Evolutionary conservation across 192 early-diverging fungal genomes (phyloP).

Genomic region (Backusella tarrabulga): DNA sequence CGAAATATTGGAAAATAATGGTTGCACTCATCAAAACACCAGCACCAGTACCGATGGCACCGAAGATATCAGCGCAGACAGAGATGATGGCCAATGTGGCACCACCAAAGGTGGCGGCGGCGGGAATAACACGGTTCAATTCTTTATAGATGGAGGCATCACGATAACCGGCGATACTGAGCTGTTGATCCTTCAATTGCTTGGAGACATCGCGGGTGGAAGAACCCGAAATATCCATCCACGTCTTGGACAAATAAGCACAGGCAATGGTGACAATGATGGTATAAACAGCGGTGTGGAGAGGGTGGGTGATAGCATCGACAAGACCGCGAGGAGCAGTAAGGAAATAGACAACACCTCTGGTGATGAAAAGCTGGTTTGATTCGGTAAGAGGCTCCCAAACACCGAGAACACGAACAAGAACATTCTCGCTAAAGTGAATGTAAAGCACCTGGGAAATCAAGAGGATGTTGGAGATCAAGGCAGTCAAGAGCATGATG

Average conservation of each 20-base stretch:
- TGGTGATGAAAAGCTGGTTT: constrained; percentile 87
- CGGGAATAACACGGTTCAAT: constrained; percentile 98
- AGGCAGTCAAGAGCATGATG: constrained; percentile 98
- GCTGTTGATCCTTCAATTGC: constrained; percentile 96
- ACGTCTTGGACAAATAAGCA: constrained; percentile 94
- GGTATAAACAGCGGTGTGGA: constrained; percentile 92
- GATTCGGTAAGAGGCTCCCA: constrained; percentile 96
- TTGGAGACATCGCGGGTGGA: constrained; percentile 96
- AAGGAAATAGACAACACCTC: constrained; percentile 96
- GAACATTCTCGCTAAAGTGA: constrained; percentile 92
- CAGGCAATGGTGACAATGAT: constrained; percentile 92
- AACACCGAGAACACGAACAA: constrained; percentile 91
- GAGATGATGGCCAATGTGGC: constrained; percentile 92
- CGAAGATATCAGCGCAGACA: constrained; percentile 94
- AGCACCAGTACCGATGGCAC: constrained; percentile 98
- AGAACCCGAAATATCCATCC: constrained; percentile 98
- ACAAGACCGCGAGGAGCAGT: constrained; percentile 86
- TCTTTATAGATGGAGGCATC: constrained; percentile 99
- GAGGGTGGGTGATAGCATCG: constrained; percentile 85
- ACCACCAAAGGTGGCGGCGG: constrained; percentile 96
- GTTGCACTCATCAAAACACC: constrained; percentile 96
- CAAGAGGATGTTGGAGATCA: constrained; percentile 95
- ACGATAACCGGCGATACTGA: constrained; percentile 91
- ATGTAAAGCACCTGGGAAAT: constrained; percentile 97
- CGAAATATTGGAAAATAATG: constrained; percentile 74